Evolutionary conservation across 1,284 basidiomycete species (phyloP).

Genomic region (Leucoagaricus sp.): DNA sequence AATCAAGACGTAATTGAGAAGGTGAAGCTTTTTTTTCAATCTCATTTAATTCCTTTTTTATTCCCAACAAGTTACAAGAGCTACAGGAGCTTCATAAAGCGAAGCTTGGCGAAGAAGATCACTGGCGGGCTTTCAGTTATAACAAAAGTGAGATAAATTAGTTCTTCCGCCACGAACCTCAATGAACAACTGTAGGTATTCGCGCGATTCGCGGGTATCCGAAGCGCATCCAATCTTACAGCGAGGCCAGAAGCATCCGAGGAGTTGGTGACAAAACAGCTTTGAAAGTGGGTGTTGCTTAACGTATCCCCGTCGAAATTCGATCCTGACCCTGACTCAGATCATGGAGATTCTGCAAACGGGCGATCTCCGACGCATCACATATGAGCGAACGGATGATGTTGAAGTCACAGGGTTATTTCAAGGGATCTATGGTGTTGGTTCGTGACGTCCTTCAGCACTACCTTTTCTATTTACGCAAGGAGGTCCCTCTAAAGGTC

Average conservation of each 20-base stretch:
- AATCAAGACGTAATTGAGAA: constrained; percentile 74
- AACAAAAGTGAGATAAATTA: constrained; percentile 50
- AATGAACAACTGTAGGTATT: constrained; percentile 45
- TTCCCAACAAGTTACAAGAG: constrained; percentile 53
- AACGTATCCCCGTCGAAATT: background rate
- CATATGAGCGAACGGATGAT: constrained; percentile 63
- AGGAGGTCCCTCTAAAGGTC: constrained; percentile 41
- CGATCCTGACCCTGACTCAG: constrained; percentile 34
- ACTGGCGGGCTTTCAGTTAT: constrained; percentile 63
- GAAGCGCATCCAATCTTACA: constrained; percentile 59
- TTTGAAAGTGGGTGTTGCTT: constrained; percentile 52
- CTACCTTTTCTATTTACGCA: background rate
- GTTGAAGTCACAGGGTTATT: constrained; percentile 56
- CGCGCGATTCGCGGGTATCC: constrained; percentile 53
- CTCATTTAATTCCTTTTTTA: constrained; percentile 3
- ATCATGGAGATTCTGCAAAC: constrained; percentile 79
- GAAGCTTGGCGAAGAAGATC: constrained; percentile 56
- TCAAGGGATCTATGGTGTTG: constrained; percentile 85
- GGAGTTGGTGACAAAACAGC: constrained; percentile 79
- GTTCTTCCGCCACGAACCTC: background rate
- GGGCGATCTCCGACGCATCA: constrained; percentile 62
- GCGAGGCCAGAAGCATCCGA: constrained; percentile 63
- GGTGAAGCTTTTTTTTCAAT: constrained; percentile 32
- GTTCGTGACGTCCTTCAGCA: constrained; percentile 34
- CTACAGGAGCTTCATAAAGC: constrained; percentile 60